A percentile compares a stretch with the other conserved stretches of the same genome.
phyloP scores from a whole-genome alignment of 352 stramenopile genomes.

The Globisporangium mamillatum region DNA sequence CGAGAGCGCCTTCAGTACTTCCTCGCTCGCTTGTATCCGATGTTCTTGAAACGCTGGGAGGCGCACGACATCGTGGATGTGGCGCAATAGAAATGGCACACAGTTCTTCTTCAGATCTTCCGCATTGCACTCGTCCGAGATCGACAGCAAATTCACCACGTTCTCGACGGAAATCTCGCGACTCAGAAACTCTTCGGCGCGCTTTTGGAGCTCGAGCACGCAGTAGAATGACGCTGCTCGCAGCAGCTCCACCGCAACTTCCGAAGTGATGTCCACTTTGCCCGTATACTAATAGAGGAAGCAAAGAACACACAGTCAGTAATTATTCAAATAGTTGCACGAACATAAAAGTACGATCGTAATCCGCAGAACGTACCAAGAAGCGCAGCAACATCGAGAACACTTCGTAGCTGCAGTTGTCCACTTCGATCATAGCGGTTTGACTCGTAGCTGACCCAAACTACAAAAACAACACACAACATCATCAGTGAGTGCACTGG shows the following conservation, averaged over 20 bases:
- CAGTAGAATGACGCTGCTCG: slow-evolving; percentile 79
- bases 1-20: slow-evolving; percentile 80
- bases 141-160: slow-evolving; percentile 68
- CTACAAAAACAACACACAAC: slow-evolving; percentile 31
- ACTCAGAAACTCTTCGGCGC: slow-evolving; percentile 75
- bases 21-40: slow-evolving; percentile 76
- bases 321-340: slow-evolving; percentile 1
- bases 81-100: slow-evolving; percentile 81
- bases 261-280: slow-evolving; percentile 78
- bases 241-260: slow-evolving; percentile 81
- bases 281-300: slow-evolving; percentile 70
- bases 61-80: slow-evolving; percentile 84
- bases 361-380: slow-evolving; percentile 43
- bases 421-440: slow-evolving; percentile 84
- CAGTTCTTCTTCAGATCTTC: slow-evolving; percentile 85
- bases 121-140: slow-evolving; percentile 78
- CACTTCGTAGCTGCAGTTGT: slow-evolving; percentile 88
- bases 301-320: slow-evolving; percentile 14
- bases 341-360: background rate
- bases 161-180: slow-evolving; percentile 81
- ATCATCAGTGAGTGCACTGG: slow-evolving; percentile 17
- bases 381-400: slow-evolving; percentile 85
- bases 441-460: slow-evolving; percentile 79
- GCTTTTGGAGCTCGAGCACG: slow-evolving; percentile 84
- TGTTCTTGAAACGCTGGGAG: slow-evolving; percentile 72